A percentile compares a stretch with the other conserved stretches of the same genome.
Conservation (phyloP, 371 early-diverging fungal species). For the Circinella minor region DNA sequence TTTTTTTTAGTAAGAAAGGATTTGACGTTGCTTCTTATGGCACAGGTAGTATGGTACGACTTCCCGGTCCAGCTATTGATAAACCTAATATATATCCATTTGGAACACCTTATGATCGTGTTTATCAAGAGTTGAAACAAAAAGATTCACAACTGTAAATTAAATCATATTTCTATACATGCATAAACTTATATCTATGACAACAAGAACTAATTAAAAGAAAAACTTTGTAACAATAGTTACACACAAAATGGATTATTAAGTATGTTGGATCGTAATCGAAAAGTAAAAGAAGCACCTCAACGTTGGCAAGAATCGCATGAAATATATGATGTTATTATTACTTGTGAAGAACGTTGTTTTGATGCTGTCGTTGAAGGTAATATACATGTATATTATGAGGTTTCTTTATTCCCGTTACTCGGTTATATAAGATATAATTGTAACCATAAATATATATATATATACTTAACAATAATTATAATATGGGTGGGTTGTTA, state of each 20-base stretch:
- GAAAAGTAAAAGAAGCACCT: conserved; percentile 88
- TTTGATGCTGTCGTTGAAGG: conserved; percentile 95
- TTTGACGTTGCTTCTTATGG: conserved; percentile 87
- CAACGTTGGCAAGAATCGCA: conserved; percentile 83
- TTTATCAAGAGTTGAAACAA: conserved; percentile 81
- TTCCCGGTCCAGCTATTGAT: conserved; percentile 90
- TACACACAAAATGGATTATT: conserved; percentile 91
- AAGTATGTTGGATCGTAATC: conserved; percentile 91
- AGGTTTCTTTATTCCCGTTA: not conserved
- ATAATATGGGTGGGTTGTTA: too few relatives aligned
- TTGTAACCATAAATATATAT: too few relatives aligned
- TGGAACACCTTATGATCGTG: conserved; percentile 91
- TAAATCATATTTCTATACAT: not conserved
- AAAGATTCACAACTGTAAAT: conserved; percentile 76
- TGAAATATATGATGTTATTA: conserved; percentile 88
- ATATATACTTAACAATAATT: too few relatives aligned
- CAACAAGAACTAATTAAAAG: not conserved
- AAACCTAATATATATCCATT: conserved; percentile 92
- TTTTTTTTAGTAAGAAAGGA: conserved; percentile 66
- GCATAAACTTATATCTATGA: not conserved
- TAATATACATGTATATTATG: conserved; percentile 21
- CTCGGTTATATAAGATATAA: too few relatives aligned
- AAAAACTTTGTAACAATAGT: conserved; percentile 37
- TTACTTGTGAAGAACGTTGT: conserved; percentile 97
- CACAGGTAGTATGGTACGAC: conserved; percentile 89